Conservation (phyloP, 306 rosid species). For the Lupinus albus region DNA sequence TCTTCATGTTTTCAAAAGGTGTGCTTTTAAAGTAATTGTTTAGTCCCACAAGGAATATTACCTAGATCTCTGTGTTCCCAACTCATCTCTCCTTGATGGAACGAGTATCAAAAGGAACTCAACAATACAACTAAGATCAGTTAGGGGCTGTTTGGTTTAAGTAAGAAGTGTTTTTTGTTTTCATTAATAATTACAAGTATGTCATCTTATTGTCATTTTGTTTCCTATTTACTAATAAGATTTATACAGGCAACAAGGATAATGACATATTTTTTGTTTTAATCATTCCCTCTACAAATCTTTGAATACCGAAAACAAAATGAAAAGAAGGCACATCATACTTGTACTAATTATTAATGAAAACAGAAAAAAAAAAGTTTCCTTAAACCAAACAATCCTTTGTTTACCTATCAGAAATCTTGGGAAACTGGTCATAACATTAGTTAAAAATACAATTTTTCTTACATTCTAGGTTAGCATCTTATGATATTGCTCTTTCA, state of each 20-base stretch:
- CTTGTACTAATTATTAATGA: too few species aligned
- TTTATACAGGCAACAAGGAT: too few species aligned
- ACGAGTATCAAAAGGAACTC: conserved; percentile 8
- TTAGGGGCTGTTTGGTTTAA: not conserved
- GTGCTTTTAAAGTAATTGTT: conserved; percentile 25
- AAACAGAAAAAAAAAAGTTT: too few species aligned
- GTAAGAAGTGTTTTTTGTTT: too few species aligned
- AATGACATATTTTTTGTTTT: too few species aligned
- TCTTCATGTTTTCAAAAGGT: conserved; percentile 77
- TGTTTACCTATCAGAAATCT: conserved; percentile 3
- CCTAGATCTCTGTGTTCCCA: not conserved
- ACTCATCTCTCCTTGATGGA: not conserved
- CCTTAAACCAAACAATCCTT: too few species aligned
- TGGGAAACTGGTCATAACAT: conserved; percentile 11
- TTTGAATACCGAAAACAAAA: too few species aligned
- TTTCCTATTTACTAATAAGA: too few species aligned
- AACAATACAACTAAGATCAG: not conserved
- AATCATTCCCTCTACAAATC: too few species aligned
- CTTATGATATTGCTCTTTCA: conserved; percentile 31
- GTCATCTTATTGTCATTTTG: too few species aligned
- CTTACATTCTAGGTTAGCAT: conserved; percentile 23
- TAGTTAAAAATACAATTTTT: conserved; percentile 2
- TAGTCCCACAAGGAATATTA: not conserved
- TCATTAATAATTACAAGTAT: too few species aligned
- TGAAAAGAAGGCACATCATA: too few species aligned